Evolutionary conservation across 2,329 filamentous ascomycete genomes (phyloP).

Genomic region (Aspergillus pseudoviridinutans): DNA sequence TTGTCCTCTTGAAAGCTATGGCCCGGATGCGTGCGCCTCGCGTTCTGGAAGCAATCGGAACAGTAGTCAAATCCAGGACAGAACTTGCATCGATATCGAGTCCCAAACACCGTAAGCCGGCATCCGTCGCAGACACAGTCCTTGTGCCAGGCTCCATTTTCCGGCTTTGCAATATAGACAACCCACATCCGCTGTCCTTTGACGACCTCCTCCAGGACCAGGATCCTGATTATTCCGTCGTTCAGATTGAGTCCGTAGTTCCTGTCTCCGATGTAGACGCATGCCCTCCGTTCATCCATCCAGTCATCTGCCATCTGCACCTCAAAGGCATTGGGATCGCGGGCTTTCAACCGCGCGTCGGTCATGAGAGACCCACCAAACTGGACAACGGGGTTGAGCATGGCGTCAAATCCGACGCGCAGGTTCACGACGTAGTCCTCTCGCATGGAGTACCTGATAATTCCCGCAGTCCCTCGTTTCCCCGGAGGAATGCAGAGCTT

Average conservation of each 20-base stretch:
- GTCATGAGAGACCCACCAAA: neutral
- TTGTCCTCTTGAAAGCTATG: neutral
- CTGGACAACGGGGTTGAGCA: neutral
- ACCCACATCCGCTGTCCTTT: neutral
- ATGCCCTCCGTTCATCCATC: neutral
- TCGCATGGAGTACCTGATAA: neutral
- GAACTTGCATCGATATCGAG: neutral
- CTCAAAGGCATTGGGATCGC: neutral
- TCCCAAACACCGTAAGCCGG: neutral
- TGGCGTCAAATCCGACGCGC: neutral
- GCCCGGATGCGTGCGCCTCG: neutral
- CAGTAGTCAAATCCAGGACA: constrained; percentile 1
- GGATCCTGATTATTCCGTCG: neutral
- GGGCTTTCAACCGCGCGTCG: neutral
- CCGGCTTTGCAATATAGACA: neutral
- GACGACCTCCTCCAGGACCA: neutral
- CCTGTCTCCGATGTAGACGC: neutral
- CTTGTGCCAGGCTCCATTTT: neutral
- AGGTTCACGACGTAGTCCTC: neutral
- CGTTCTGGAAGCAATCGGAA: neutral
- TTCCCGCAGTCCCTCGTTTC: neutral
- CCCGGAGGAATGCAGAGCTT: neutral
- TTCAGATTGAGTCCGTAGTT: neutral
- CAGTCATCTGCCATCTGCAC: neutral
- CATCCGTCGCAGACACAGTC: neutral